Percentiles rank a stretch among this genome's conserved stretches.
phyloP scores from a whole-genome alignment of 441 rosid genomes.

The Arabidopsis hybrid region DNA sequence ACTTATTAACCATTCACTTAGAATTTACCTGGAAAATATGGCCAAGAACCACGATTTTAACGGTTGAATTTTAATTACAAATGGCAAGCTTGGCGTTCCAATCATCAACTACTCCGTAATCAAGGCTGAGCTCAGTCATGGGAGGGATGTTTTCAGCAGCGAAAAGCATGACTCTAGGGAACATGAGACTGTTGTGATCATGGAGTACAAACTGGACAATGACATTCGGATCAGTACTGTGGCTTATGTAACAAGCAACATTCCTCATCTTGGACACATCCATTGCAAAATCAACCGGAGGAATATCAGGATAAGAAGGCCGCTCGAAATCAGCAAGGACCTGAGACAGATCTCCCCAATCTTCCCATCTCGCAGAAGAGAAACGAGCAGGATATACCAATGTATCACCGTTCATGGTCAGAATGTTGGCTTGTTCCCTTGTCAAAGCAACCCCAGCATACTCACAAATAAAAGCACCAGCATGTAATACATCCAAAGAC shows the following conservation, averaged over 20 bases:
- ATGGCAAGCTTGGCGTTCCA: constrained; percentile 78
- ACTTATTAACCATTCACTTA: neutral
- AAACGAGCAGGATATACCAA: constrained; percentile 81
- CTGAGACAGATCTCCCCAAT: constrained; percentile 90
- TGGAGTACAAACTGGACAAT: constrained; percentile 81
- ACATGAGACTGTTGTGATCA: constrained; percentile 88
- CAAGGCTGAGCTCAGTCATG: constrained; percentile 85
- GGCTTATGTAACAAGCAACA: constrained; percentile 93
- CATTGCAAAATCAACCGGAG: constrained; percentile 90
- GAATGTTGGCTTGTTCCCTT: constrained; percentile 81
- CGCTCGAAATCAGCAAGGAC: constrained; percentile 60
- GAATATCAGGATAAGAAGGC: constrained; percentile 69
- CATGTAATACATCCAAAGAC: constrained; percentile 79
- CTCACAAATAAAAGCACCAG: constrained; percentile 92
- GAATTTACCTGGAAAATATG: constrained; percentile 36
- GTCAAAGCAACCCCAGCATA: constrained; percentile 89
- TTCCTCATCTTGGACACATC: constrained; percentile 94
- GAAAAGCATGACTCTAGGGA: constrained; percentile 90
- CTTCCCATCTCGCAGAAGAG: constrained; percentile 69
- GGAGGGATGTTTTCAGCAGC: constrained; percentile 91
- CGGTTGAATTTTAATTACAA: constrained; percentile 51
- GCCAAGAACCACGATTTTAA: neutral
- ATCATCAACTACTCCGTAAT: constrained; percentile 89
- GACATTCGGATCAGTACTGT: constrained; percentile 83
- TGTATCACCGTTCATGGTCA: constrained; percentile 84